A percentile compares a stretch with the other conserved stretches of the same genome.
These are phyloP conservation scores for Sutorius eximius DNA, from an alignment of 1,284 basidiomycete genomes.

Conservation along the genomic window DNA sequence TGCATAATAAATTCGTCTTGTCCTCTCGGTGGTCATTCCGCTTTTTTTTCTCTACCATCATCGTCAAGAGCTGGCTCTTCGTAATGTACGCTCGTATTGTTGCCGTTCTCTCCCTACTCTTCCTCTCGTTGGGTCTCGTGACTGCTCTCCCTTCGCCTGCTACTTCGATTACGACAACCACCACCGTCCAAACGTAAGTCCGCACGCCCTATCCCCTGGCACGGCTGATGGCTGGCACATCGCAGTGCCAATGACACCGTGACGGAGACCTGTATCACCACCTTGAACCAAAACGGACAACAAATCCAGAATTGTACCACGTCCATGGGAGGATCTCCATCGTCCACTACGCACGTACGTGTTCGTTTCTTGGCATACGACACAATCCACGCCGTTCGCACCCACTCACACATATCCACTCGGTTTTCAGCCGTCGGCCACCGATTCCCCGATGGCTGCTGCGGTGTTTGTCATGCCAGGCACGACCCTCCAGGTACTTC, in stretches of 20 bases:
- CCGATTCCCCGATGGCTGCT: constrained; percentile 42
- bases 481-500: constrained; percentile 69
- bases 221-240: not conserved
- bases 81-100: constrained; percentile 23
- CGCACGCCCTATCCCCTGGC: not conserved
- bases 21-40: not conserved
- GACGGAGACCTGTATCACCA: constrained; percentile 63
- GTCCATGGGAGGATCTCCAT: constrained; percentile 26
- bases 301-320: constrained; percentile 57
- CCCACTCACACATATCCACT: not conserved
- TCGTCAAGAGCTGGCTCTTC: constrained; percentile 35
- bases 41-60: not conserved
- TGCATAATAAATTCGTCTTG: constrained; percentile 4
- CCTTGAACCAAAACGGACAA: constrained; percentile 59
- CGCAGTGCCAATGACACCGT: constrained; percentile 47
- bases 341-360: constrained; percentile 6
- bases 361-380: not conserved
- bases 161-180: constrained; percentile 32
- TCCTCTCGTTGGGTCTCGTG: constrained; percentile 19
- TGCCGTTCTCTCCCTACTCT: constrained; percentile 19
- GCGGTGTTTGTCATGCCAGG: constrained; percentile 66
- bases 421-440: constrained; percentile 21
- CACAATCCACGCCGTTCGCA: not conserved
- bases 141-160: constrained; percentile 23
- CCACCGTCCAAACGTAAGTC: constrained; percentile 31